phyloP scores from a whole-genome alignment of 768 basidiomycete genomes.

The Tephrocybe sp. region DNA sequence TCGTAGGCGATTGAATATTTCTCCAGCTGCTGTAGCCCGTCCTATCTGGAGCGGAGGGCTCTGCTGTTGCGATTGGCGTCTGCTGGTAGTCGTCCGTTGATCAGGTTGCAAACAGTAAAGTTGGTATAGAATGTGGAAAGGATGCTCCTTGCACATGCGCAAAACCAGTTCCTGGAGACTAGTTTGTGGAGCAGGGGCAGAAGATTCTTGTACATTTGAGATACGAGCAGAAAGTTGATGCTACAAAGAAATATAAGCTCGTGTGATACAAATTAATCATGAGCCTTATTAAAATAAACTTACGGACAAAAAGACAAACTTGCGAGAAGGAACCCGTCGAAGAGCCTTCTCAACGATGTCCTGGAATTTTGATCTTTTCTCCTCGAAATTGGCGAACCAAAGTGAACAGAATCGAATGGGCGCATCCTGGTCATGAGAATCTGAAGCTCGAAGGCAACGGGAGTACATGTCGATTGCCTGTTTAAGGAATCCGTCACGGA shows the following conservation, averaged over 20 bases:
- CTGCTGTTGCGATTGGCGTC: conserved; percentile 47
- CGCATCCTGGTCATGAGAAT: conserved; percentile 72
- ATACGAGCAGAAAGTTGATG: conserved; percentile 95
- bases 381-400: conserved; percentile 88
- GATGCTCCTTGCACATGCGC: conserved; percentile 85
- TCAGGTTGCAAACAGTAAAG: conserved; percentile 67
- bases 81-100: conserved; percentile 12
- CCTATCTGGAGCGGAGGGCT: conserved; percentile 46
- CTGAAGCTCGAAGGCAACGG: conserved; percentile 63
- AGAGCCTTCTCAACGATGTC: conserved; percentile 42
- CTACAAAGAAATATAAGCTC: conserved; percentile 20
- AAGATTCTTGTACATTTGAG: conserved; percentile 31
- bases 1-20: conserved; percentile 55
- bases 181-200: conserved; percentile 37
- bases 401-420: conserved; percentile 83
- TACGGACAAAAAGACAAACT: conserved; percentile 84
- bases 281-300: conserved; percentile 18
- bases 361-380: conserved; percentile 41
- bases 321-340: conserved; percentile 70
- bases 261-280: background rate
- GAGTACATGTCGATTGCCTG: conserved; percentile 88
- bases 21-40: conserved; percentile 61
- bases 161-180: conserved; percentile 64
- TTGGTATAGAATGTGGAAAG: conserved; percentile 91
- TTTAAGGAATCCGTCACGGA: conserved; percentile 61